Evolutionary conservation across 305 asterid genomes (phyloP), one percentile per base, ranked within the genome.

Genomic region (Fraxinus paxiana): DNA sequence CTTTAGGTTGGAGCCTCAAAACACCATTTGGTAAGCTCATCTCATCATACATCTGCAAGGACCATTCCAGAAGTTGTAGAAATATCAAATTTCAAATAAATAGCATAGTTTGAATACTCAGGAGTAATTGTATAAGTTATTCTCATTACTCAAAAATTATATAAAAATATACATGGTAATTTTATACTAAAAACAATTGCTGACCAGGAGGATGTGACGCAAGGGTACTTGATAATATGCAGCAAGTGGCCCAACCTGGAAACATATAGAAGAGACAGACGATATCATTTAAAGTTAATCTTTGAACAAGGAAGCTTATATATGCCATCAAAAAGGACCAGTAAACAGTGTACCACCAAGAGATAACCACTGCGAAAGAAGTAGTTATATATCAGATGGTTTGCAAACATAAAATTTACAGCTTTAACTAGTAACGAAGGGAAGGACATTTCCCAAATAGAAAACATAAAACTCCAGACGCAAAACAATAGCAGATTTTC

Each of bases 241-340:
- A 78, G 99, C 98, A 87, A 94, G 98, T n/a, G 97, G 94, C 71
- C 96, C 98, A 87, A 94, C 93, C 98, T 95, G 85, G 80, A 37
- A 80, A 80, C n/a, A 85, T 15, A 18, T 7, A 56, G 17, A 72
- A 80, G 41, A 75, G 67, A 67, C 48, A 59, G 20, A 51, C 18
- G 41, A 28, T 24, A 61, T 37, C 26, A 9, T 28, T 33, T 24
- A 63, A 7, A 12, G 69, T 5, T 5, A 35, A 34, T 6, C 79
- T 51, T 0, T 71, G 38, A 15, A 15, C 46, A 69, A 69, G 65
- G 38, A 61, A 77, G 78, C 51, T 10, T 54, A 75, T 37, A 2
- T 20, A 75, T 37, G 73, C 73, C 82, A 77, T 51, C n/a, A 31
- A 33, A 56, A 24, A 3, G 41, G 75, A 12, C 37, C 46, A 72